A percentile compares a stretch with the other conserved stretches of the same genome.
phyloP scores from a whole-genome alignment of 73 alveolate genomes.

The Halteria grandinella region DNA sequence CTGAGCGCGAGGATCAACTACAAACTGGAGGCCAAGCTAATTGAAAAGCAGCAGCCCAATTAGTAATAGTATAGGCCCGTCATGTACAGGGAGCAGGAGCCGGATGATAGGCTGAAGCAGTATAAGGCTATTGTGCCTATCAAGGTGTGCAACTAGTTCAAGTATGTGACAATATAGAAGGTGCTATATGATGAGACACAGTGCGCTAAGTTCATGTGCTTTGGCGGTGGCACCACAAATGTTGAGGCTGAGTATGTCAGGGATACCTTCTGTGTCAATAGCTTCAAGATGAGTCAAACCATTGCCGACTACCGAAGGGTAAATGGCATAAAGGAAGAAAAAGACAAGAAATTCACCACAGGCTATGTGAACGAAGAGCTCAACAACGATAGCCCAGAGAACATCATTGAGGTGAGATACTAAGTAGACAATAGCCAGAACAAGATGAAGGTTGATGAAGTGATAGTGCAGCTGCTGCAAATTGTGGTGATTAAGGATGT shows the following conservation, averaged over 20 bases:
- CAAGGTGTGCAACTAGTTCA: neutral
- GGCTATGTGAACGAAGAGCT: neutral
- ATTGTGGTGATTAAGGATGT: conserved; percentile 23
- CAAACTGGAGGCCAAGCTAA: conserved; percentile 12
- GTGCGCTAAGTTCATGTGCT: conserved; percentile 16
- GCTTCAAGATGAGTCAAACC: too few relatives aligned
- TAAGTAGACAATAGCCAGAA: conserved; percentile 25
- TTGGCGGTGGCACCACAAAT: conserved; percentile 37
- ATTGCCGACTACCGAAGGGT: too few relatives aligned
- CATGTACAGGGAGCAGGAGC: too few relatives aligned
- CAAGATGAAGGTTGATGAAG: conserved; percentile 42
- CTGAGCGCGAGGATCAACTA: conserved; percentile 16
- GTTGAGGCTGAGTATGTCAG: conserved; percentile 13
- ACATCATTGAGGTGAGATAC: conserved; percentile 2
- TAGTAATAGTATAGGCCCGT: too few relatives aligned
- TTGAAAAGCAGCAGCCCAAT: neutral
- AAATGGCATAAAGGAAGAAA: too few relatives aligned
- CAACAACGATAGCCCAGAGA: neutral
- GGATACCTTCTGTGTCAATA: conserved; percentile 33
- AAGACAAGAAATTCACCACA: too few relatives aligned
- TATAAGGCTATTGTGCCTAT: neutral
- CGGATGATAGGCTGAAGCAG: neutral
- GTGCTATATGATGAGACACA: conserved; percentile 24
- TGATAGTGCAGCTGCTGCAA: neutral
- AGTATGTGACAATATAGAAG: conserved; percentile 30